Percentiles rank a stretch among this genome's conserved stretches.
These are phyloP conservation scores for Chalciporus piperatus DNA, from an alignment of 768 basidiomycete species.

Conservation along the genomic window DNA sequence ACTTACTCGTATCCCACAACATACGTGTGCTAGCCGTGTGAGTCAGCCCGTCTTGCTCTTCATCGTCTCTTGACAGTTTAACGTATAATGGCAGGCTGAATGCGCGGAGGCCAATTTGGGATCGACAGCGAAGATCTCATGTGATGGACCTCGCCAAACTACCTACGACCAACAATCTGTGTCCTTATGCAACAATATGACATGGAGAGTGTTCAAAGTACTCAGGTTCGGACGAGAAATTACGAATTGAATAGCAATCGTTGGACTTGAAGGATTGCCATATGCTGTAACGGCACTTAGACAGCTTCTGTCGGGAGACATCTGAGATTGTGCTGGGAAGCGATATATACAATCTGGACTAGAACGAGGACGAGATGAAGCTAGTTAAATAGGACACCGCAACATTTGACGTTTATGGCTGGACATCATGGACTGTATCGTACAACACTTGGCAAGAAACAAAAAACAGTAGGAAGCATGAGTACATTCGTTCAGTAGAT, in stretches of 20 bases:
- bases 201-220: not conserved
- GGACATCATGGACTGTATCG: not conserved
- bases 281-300: too few species aligned
- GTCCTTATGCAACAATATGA: not conserved
- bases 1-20: conserved; percentile 5
- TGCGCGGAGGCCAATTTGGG: conserved; percentile 9
- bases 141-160: not conserved
- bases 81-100: conserved; percentile 7
- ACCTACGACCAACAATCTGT: not conserved
- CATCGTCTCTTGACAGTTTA: not conserved
- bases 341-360: not conserved
- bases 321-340: not conserved
- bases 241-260: too few species aligned
- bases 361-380: not conserved
- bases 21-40: conserved; percentile 23
- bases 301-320: too few species aligned
- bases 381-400: too few species aligned
- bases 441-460: not conserved
- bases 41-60: not conserved
- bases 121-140: conserved; percentile 1
- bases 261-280: too few species aligned
- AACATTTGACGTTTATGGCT: too few species aligned
- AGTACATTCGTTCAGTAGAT: not conserved
- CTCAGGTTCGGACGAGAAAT: too few species aligned
- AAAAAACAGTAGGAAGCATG: not conserved